Evolutionary conservation across 805 yeast genomes (phyloP).

Genomic region (Pichia deserticola): DNA sequence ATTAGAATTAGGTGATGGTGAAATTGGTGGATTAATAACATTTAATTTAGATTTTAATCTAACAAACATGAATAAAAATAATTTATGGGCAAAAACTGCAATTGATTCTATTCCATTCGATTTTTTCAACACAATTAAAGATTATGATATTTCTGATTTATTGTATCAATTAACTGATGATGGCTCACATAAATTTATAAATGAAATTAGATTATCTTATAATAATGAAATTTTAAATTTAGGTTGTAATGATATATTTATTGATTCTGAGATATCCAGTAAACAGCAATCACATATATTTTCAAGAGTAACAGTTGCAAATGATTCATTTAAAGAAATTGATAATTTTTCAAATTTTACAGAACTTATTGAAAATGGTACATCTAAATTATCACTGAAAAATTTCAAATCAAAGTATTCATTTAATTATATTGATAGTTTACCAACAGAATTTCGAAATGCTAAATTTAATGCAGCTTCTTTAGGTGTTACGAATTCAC

Average conservation of each 20-base stretch:
- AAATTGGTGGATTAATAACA: conserved; percentile 2
- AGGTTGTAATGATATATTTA: conserved; percentile 1
- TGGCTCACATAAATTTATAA: conserved; percentile 3
- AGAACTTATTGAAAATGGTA: conserved; percentile 13
- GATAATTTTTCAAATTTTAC: conserved; percentile 6
- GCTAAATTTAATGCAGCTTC: conserved; percentile 10
- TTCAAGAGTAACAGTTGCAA: conserved; percentile 21
- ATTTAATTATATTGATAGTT: conserved; percentile 25
- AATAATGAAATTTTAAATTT: neutral
- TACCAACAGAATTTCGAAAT: conserved; percentile 22
- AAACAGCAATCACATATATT: conserved; percentile 16
- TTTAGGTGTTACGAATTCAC: conserved; percentile 20
- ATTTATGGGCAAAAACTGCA: conserved; percentile 39
- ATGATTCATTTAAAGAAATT: conserved; percentile 11
- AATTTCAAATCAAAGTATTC: conserved; percentile 8
- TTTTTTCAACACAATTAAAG: conserved; percentile 25
- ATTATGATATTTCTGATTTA: neutral
- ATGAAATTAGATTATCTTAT: neutral
- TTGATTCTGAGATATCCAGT: neutral
- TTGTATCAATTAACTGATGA: conserved; percentile 6
- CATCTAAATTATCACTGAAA: conserved; percentile 4
- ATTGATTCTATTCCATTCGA: conserved; percentile 38
- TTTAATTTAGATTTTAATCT: neutral
- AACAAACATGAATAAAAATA: conserved; percentile 2
- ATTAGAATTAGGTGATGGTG: neutral